phyloP scores from a whole-genome alignment of 2,329 filamentous ascomycete genomes.

The Cercospora zeae-maydis region DNA sequence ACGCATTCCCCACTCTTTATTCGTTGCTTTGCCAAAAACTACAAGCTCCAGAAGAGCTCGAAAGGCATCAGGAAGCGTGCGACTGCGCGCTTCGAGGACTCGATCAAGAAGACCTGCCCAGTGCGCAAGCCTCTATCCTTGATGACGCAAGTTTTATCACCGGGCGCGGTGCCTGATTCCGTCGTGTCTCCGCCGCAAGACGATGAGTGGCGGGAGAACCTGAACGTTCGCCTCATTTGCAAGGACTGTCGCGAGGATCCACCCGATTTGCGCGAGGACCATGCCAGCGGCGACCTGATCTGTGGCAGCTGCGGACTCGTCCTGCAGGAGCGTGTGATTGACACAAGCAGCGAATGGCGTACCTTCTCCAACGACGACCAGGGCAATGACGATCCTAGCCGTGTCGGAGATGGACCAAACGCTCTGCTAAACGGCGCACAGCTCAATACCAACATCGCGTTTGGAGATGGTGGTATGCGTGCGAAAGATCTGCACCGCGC shows the following conservation, averaged over 20 bases:
- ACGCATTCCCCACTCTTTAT: constrained; percentile 68
- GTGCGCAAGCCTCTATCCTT: constrained; percentile 31
- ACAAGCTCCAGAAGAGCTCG: constrained; percentile 44
- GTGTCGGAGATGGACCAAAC: constrained; percentile 93
- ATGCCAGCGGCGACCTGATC: constrained; percentile 86
- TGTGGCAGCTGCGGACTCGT: constrained; percentile 90
- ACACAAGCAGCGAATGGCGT: constrained; percentile 96
- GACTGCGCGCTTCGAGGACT: constrained; percentile 37
- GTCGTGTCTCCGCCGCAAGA: constrained; percentile 37
- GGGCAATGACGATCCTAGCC: constrained; percentile 91
- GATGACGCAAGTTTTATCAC: constrained; percentile 41
- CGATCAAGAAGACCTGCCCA: constrained; percentile 24
- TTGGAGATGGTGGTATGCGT: constrained; percentile 67
- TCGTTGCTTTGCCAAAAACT: constrained; percentile 48
- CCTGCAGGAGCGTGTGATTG: constrained; percentile 84
- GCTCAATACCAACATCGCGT: constrained; percentile 82
- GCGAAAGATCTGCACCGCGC: constrained; percentile 75
- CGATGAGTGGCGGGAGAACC: constrained; percentile 69
- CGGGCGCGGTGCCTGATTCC: constrained; percentile 44
- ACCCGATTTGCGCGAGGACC: constrained; percentile 91
- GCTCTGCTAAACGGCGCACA: constrained; percentile 86
- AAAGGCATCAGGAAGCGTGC: constrained; percentile 46
- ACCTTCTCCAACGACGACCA: constrained; percentile 99
- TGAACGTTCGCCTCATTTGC: constrained; percentile 82
- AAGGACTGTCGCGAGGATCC: constrained; percentile 87